Evolutionary conservation across 768 basidiomycete genomes (phyloP), one percentile per base, ranked within the genome.

Genomic region (Candolleomyces eurysporus): DNA sequence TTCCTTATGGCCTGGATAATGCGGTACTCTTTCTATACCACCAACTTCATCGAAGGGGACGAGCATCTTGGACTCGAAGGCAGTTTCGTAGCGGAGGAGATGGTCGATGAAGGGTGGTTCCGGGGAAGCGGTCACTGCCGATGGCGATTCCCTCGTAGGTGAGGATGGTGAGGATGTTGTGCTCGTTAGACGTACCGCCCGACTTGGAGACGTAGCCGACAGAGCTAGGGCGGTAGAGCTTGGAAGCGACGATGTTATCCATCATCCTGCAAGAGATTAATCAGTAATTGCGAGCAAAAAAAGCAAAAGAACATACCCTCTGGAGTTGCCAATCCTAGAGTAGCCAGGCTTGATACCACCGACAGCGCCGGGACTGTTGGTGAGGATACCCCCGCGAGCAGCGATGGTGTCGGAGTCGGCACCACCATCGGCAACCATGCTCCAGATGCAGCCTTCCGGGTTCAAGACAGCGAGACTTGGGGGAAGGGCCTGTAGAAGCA

Each of bases 81-180:
- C 97, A 62, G 87, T 86, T 79, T 99, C 96, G 79, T 98, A 98
- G 68, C 96, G 92, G 64, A 98, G 92, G 64, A 98, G 85, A 73
- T 98, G 96, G 82, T 98, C 96, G 77, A 98, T 97, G 84, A 99
- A 98, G n/a, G 52, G 96, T 97, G 46, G 94, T 90, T 56, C 96
- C 95, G 42, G 96, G 96, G 82, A 98, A 98, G 61, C 96, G 92
- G 75, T 99, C 96, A 79, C 96, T 4, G 72, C 96, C 96, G 68
- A 99, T 99, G 74, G 96, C 96, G 72, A 99, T 96, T 83, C 96
- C 96, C 83, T 99, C 96, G 80, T 98, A 99, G 64, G 96, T 98
- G 65, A 83, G 83, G 73, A 96, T 85, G 21, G 94, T 95, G 64
- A 99, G 89, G 75, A 99, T 99, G 90, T 99, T 98, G 70, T 98